Evolutionary conservation across 352 stramenopile species (phyloP).

Genomic region (Phytophthora colocasiae): DNA sequence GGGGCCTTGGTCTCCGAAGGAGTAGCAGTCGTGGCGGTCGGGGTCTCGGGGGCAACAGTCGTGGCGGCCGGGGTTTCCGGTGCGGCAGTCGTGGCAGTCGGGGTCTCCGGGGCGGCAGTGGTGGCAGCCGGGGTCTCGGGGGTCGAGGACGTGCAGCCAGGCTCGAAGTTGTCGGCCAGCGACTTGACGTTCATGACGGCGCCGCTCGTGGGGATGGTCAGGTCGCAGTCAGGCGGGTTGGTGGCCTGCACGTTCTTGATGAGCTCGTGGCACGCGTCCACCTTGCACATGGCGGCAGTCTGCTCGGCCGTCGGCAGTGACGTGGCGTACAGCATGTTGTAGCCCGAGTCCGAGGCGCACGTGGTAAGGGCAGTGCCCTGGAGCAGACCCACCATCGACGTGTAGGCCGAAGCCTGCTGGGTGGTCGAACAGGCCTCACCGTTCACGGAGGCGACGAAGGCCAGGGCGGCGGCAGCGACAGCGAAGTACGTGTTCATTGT

Average conservation of each 20-base stretch:
- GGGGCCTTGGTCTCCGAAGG: not conserved
- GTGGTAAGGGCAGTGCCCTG: slow-evolving; percentile 18
- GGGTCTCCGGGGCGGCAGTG: not conserved
- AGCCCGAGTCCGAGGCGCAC: slow-evolving; percentile 35
- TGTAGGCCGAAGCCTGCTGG: slow-evolving; percentile 34
- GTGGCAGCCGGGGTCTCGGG: slow-evolving; percentile 19
- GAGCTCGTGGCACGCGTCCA: slow-evolving; percentile 38
- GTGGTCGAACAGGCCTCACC: slow-evolving; percentile 29
- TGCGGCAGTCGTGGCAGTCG: slow-evolving; percentile 1
- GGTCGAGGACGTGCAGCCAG: slow-evolving; percentile 28
- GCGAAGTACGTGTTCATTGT: slow-evolving; percentile 47
- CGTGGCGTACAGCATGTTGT: slow-evolving; percentile 52
- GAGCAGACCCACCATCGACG: slow-evolving; percentile 32
- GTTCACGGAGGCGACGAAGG: slow-evolving; percentile 38
- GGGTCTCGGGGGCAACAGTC: not conserved
- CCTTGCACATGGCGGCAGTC: slow-evolving; percentile 48
- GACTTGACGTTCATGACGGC: slow-evolving; percentile 47
- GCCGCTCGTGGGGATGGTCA: slow-evolving; percentile 47
- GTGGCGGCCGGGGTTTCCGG: slow-evolving; percentile 6
- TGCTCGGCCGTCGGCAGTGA: slow-evolving; percentile 37
- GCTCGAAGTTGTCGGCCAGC: slow-evolving; percentile 43
- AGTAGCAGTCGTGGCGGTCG: not conserved
- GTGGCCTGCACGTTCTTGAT: slow-evolving; percentile 38
- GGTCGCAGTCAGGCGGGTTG: slow-evolving; percentile 46
- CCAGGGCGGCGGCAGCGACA: slow-evolving; percentile 31